Base-by-base conservation (phyloP, 106 monocot species). In the Acorus gramineus region DNA sequence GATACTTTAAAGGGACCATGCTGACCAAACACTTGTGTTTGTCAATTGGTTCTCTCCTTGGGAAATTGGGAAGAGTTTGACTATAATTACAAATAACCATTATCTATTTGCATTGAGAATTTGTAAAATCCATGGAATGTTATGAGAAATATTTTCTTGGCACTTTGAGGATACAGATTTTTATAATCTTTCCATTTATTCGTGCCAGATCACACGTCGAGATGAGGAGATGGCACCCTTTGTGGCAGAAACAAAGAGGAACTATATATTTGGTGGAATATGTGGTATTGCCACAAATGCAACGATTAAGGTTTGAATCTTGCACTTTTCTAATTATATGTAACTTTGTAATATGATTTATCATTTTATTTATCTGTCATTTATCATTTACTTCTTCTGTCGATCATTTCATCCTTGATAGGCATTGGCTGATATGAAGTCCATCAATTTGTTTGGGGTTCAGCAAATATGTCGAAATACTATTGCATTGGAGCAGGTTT, bases 391-490 rank as follows among this genome's bases (percentile, higher is more conserved):
- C 44, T 44, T 61, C 49, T 71, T 52, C 28, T 0, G 9, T 52
- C 9, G 2, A 7, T 52, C 12, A 57, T 49, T 6, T 44, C 13
- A 49, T 67, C 44, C 64, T 43, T 59, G 46, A 50, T 46, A 96
- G 95, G 87, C 75, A 64, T 77, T 98, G 11, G 68, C 82, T 73
- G 91, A 98, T 71, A 98, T 98, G 76, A 88, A 88, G 55, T 98
- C 96, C 10, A 91, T 98, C 52, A 98, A 98, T 69, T 71, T 98
- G 49, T 61, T 98, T 64, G 96, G 96, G 14, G 91, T 88, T 11
- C 96, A 98, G 59, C 96, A 98, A 67, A 90, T 98, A 79, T 98
- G 91, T 75, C 85, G 96, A 82, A 98, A 98, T 73, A 83, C 96
- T 6, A 91, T 98, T 56, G 96, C 96, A 74, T 58, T 98, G 47